These are phyloP conservation scores for Purpureocillium lavendulum DNA, from an alignment of 2,329 filamentous ascomycete species.

Conservation along the genomic window DNA sequence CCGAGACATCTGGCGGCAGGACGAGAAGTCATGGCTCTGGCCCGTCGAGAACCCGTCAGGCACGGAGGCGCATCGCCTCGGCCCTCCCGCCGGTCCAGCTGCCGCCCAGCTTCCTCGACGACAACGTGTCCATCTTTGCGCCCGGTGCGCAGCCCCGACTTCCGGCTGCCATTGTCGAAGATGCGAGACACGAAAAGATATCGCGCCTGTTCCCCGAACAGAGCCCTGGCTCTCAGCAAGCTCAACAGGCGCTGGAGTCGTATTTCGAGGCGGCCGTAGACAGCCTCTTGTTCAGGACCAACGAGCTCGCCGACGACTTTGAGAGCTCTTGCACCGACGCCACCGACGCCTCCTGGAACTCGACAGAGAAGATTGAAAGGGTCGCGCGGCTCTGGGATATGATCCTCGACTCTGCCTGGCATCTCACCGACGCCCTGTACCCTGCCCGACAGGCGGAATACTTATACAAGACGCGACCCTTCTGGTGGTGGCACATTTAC, in stretches of 20 bases:
- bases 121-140: conserved; percentile 32
- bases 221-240: conserved; percentile 12
- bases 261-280: conserved; percentile 23
- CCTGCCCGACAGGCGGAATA: conserved; percentile 24
- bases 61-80: conserved; percentile 23
- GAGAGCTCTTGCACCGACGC: conserved; percentile 3
- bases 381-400: conserved; percentile 20
- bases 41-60: conserved; percentile 20
- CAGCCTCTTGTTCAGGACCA: conserved; percentile 9
- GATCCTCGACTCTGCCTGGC: conserved; percentile 28
- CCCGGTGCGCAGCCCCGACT: conserved; percentile 17
- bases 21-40: conserved; percentile 15
- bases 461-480: conserved; percentile 23
- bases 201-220: conserved; percentile 20
- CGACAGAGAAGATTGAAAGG: conserved; percentile 9
- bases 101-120: conserved; percentile 47
- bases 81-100: conserved; percentile 44
- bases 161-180: conserved; percentile 21
- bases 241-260: conserved; percentile 16
- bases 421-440: conserved; percentile 24
- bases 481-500: conserved; percentile 32
- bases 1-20: conserved; percentile 18
- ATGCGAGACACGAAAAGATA: conserved; percentile 20
- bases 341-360: conserved; percentile 6
- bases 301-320: conserved; percentile 11